Conservation (phyloP, 371 early-diverging fungal species). For the Rhizomucor miehei region DNA sequence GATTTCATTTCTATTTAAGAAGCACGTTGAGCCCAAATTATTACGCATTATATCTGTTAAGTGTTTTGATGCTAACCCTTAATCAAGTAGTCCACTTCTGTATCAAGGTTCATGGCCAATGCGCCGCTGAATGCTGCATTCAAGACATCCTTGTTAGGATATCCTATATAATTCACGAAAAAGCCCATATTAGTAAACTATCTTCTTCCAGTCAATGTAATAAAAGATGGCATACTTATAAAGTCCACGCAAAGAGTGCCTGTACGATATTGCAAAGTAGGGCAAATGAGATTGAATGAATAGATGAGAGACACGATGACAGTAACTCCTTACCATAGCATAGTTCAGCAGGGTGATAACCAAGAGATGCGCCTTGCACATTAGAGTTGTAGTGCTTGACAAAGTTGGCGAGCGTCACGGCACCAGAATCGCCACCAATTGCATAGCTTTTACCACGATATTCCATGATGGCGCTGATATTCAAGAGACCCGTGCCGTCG, state of each 20-base stretch:
- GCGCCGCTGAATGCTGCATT: slow-evolving; percentile 46
- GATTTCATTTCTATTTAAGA: slow-evolving; percentile 17
- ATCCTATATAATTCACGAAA: slow-evolving; percentile 6
- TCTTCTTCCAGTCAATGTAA: neutral
- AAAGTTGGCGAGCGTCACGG: slow-evolving; percentile 38
- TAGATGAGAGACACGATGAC: too few relatives aligned
- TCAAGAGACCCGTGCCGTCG: slow-evolving; percentile 11
- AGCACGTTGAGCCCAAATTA: neutral
- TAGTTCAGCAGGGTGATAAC: slow-evolving; percentile 27
- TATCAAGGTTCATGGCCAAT: slow-evolving; percentile 29
- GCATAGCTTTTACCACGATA: slow-evolving; percentile 45
- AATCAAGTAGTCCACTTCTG: slow-evolving; percentile 36
- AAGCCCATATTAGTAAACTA: too few relatives aligned
- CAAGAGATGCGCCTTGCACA: slow-evolving; percentile 33
- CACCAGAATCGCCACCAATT: slow-evolving; percentile 40
- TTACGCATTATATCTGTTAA: slow-evolving; percentile 8
- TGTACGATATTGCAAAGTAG: too few relatives aligned
- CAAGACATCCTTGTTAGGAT: slow-evolving; percentile 13
- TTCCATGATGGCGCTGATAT: slow-evolving; percentile 21
- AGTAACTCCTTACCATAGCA: slow-evolving; percentile 25
- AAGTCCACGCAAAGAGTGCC: slow-evolving; percentile 1
- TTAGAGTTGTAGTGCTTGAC: slow-evolving; percentile 34
- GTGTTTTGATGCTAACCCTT: too few relatives aligned
- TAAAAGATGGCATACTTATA: slow-evolving; percentile 2
- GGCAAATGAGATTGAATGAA: too few relatives aligned